Percentiles rank a stretch among this genome's conserved stretches.
These are phyloP conservation scores for Teratosphaeria viscida DNA, from an alignment of 2,329 filamentous ascomycete species.

Conservation along the genomic window DNA sequence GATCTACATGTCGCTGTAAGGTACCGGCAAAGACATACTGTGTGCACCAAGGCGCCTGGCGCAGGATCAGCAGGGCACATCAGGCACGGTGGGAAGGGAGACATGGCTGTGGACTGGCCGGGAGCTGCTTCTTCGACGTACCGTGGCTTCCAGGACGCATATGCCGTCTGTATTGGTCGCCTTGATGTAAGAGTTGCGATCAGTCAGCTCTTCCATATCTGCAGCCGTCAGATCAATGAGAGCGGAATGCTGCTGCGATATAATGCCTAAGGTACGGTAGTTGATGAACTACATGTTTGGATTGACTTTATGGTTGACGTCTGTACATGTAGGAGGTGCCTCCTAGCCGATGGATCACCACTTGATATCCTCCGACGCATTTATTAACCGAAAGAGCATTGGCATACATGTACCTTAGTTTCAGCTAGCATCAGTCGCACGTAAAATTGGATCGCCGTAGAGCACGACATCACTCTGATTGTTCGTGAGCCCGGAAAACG, in stretches of 20 bases:
- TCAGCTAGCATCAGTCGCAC: not conserved
- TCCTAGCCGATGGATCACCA: no score
- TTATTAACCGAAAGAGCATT: not conserved
- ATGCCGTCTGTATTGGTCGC: slow-evolving; percentile 22
- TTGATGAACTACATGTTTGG: not conserved
- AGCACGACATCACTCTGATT: not conserved
- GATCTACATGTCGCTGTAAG: not conserved
- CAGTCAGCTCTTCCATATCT: slow-evolving; percentile 21
- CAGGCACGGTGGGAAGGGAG: not conserved
- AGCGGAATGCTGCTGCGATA: not conserved
- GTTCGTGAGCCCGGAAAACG: not conserved
- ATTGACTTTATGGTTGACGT: not conserved
- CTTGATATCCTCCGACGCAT: not conserved
- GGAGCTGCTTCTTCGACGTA: not conserved
- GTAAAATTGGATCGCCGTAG: not conserved
- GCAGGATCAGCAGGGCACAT: not conserved
- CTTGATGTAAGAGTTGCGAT: slow-evolving; percentile 20
- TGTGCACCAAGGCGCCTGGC: slow-evolving; percentile 2
- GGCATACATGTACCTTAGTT: not conserved
- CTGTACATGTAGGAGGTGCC: not conserved
- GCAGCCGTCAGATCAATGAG: not conserved
- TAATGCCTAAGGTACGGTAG: not conserved
- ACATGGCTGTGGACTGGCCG: not conserved
- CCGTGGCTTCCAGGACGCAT: slow-evolving; percentile 21
- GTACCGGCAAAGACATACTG: not conserved